These are phyloP conservation scores for Creolimax fragrantissima DNA, from an alignment of 78 protist species.

Conservation along the genomic window DNA sequence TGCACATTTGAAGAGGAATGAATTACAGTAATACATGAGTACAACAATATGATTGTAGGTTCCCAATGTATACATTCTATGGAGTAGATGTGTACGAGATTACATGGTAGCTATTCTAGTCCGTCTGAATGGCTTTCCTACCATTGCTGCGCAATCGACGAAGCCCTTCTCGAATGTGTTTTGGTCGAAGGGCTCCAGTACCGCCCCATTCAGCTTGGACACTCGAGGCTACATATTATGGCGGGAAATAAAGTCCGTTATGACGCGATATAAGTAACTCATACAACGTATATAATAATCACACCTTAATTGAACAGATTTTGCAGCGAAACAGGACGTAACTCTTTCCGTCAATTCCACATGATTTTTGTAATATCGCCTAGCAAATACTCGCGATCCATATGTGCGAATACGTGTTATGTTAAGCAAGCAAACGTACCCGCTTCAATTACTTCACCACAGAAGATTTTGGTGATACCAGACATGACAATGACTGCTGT, in stretches of 20 bases:
- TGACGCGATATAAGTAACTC: neutral
- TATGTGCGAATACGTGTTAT: too few species aligned
- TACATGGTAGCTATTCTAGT: neutral
- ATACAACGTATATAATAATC: neutral
- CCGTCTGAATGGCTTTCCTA: neutral
- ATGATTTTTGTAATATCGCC: too few species aligned
- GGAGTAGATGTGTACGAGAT: neutral
- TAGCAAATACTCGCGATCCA: too few species aligned
- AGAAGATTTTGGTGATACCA: neutral
- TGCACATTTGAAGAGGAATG: neutral
- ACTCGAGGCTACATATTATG: neutral
- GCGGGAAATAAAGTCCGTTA: neutral
- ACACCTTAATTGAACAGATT: neutral
- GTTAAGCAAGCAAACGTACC: too few species aligned
- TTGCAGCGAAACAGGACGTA: neutral
- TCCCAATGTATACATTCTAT: neutral
- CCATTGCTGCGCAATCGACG: neutral
- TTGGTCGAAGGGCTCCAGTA: neutral
- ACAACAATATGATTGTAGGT: neutral
- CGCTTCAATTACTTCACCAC: neutral
- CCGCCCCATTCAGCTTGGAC: neutral
- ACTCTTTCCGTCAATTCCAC: neutral
- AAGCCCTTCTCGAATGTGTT: neutral
- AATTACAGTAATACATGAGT: neutral
- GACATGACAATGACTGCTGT: constrained; percentile 8